These are phyloP conservation scores for Boletus pseudo-olivaceus DNA, from an alignment of 768 basidiomycete genomes.

Conservation along the genomic window DNA sequence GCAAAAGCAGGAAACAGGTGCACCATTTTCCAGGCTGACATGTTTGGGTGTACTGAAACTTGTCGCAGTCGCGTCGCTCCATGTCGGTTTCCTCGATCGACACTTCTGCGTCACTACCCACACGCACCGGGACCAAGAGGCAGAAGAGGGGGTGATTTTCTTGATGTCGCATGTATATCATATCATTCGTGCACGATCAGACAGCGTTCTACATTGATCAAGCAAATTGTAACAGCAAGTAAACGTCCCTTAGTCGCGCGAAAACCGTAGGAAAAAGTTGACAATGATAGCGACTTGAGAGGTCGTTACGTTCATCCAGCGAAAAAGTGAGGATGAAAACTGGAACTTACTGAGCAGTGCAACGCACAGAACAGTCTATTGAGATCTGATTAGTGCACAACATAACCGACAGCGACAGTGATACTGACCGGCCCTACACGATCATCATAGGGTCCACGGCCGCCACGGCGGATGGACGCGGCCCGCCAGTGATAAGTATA, in stretches of 20 bases:
- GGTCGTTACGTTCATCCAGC: not conserved
- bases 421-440: conserved; percentile 85
- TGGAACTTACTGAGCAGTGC: conserved; percentile 64
- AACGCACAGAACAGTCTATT: conserved; percentile 76
- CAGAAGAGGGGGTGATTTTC: conserved; percentile 47
- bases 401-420: conserved; percentile 5
- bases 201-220: conserved; percentile 10
- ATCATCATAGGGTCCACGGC: conserved; percentile 95
- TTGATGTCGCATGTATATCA: not conserved
- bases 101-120: conserved; percentile 51
- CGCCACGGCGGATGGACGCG: conserved; percentile 84
- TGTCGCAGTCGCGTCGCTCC: conserved; percentile 53
- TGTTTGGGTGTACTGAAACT: not conserved
- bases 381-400: conserved; percentile 8
- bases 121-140: conserved; percentile 52
- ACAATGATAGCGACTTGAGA: conserved; percentile 71
- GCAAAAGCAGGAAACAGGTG: conserved; percentile 58
- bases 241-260: conserved; percentile 28
- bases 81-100: conserved; percentile 76
- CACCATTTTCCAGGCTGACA: not conserved
- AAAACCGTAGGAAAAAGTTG: conserved; percentile 84
- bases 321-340: not conserved
- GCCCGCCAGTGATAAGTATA: conserved; percentile 98
- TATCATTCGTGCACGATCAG: conserved; percentile 7
- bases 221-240: not conserved